Evolutionary conservation across 192 early-diverging fungal genomes (phyloP).

Genomic region (Dispira simplex): DNA sequence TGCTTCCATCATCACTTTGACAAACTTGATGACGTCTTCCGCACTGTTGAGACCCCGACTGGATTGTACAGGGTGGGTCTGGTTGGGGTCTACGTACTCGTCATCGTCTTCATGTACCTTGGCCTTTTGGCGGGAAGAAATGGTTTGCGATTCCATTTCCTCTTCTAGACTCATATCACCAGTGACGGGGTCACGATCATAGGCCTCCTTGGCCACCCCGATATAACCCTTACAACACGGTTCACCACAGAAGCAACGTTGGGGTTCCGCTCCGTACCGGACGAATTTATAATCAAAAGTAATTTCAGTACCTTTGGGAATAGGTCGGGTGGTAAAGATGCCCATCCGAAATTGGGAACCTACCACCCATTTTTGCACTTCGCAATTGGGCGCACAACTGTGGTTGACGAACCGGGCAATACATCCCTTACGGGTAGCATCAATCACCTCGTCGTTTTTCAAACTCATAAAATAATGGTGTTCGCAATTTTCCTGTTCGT

Average conservation of each 20-base stretch:
- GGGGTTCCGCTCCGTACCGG: constrained; percentile 65
- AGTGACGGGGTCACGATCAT: constrained; percentile 25
- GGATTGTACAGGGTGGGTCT: constrained; percentile 20
- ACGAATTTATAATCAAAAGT: constrained; percentile 99
- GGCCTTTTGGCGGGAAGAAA: constrained; percentile 32
- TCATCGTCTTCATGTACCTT: constrained; percentile 37
- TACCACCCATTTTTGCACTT: constrained; percentile 94
- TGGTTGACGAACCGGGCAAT: constrained; percentile 97
- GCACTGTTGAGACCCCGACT: constrained; percentile 36
- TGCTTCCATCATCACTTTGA: constrained; percentile 54
- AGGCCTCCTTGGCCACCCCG: constrained; percentile 61
- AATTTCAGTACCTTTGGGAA: constrained; percentile 71
- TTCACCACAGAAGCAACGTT: constrained; percentile 86
- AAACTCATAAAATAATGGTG: constrained; percentile 99
- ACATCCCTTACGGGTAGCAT: constrained; percentile 86
- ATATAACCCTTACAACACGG: constrained; percentile 78
- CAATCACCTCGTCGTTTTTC: constrained; percentile 87
- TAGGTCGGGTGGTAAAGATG: constrained; percentile 74
- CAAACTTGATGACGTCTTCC: constrained; percentile 58
- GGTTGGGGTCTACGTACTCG: constrained; percentile 24
- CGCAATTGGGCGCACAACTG: constrained; percentile 90
- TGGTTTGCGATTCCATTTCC: constrained; percentile 34
- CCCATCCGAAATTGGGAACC: constrained; percentile 79
- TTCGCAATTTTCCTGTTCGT: constrained; percentile 60
- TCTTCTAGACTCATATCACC: constrained; percentile 39